Base-by-base conservation (phyloP, 1,139 yeast species). In the Kurtzmaniella natalensis region DNA sequence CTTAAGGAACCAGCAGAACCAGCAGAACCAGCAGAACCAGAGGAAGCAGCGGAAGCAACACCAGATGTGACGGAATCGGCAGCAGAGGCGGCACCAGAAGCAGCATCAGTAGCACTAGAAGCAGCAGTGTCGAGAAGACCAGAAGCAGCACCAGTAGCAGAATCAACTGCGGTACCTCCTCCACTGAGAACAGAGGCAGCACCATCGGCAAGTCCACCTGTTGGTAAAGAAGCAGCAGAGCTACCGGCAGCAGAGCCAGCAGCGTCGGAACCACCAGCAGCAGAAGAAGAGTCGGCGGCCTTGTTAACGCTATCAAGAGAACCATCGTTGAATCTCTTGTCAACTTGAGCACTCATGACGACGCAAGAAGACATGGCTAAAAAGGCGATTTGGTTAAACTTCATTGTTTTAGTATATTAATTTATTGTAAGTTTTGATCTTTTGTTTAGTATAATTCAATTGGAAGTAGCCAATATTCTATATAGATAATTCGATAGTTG, bases 381-480 rank as follows among this genome's bases (percentile, higher is more conserved):
- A 41, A 38, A 30, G 17, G 44, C 36, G 34, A 48, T 41, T 18
- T 46, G 37, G 17, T 51, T 37, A 29, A 28, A 42, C 39, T 43
- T 47, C 55, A 50, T 50, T 13, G 17, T 37, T 11, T 2, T 25
- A n/a, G n/a, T n/a, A n/a, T n/a, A n/a, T n/a, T n/a, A n/a, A n/a
- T n/a, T n/a, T n/a, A n/a, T n/a, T n/a, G 16, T 18, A 16, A 23
- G 18, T 26, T 21, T 28, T n/a, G 24, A 28, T 28, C 25, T 4
- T 20, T 18, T n/a, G n/a, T n/a, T n/a, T n/a, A n/a, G n/a, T n/a
- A n/a, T n/a, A n/a, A n/a, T n/a, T n/a, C n/a, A n/a, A n/a, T n/a
- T n/a, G n/a, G n/a, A n/a, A n/a, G n/a, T n/a, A n/a, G n/a, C n/a
- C n/a, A n/a, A n/a, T n/a, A n/a, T n/a, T n/a, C n/a, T n/a, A n/a